Conservation (phyloP, 179 eudicot genomes). For the Patellifolia procumbens region DNA sequence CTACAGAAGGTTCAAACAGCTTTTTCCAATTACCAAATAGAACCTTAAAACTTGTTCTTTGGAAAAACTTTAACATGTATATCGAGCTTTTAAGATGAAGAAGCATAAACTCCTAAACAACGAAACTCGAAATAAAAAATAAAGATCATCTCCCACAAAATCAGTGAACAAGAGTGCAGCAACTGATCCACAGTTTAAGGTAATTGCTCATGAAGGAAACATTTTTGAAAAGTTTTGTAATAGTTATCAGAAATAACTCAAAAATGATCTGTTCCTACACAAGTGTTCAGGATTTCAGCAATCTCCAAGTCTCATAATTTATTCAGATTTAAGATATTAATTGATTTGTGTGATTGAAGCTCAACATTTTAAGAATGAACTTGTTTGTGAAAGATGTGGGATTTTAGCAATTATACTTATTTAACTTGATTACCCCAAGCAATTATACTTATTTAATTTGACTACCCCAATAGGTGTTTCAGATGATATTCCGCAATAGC, state of each 20-base stretch:
- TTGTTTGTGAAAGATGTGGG: too few species aligned
- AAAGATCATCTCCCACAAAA: neutral
- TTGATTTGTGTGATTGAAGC: neutral
- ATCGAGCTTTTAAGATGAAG: neutral
- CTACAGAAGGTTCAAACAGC: neutral
- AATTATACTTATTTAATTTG: too few species aligned
- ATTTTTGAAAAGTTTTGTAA: neutral
- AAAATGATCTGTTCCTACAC: neutral
- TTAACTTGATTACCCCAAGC: too few species aligned
- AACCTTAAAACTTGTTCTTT: neutral
- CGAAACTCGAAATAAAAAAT: neutral
- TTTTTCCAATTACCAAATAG: neutral
- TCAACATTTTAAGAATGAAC: neutral
- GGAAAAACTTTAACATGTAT: neutral
- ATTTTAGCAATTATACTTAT: too few species aligned
- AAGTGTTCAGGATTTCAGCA: neutral
- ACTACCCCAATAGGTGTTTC: too few species aligned
- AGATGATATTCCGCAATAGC: too few species aligned
- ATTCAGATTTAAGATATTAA: neutral
- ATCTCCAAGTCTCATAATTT: neutral
- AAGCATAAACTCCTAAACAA: too few species aligned
- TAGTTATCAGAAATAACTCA: neutral
- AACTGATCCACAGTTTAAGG: neutral
- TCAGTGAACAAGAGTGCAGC: neutral
- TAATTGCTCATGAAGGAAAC: neutral